Conservation (phyloP, 805 yeast species). For the Sungouiozyma intestinalis region DNA sequence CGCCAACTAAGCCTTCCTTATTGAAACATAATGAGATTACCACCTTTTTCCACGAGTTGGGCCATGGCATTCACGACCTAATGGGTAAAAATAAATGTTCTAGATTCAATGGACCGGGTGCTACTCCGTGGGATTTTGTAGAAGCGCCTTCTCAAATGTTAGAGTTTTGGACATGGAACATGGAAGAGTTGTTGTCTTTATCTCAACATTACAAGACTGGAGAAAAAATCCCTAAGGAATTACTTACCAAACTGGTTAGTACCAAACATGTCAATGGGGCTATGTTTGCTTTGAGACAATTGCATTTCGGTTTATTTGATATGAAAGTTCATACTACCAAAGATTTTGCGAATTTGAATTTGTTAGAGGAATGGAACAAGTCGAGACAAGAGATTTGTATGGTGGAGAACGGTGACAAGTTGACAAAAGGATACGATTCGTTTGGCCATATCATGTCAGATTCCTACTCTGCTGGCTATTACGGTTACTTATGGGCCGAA, state of each 20-base stretch:
- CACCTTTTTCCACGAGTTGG: slow-evolving; percentile 82
- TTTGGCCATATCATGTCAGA: slow-evolving; percentile 74
- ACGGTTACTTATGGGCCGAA: slow-evolving; percentile 78
- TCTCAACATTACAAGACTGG: slow-evolving; percentile 60
- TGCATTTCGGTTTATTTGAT: slow-evolving; percentile 72
- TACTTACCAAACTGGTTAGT: slow-evolving; percentile 46
- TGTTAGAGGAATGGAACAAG: slow-evolving; percentile 52
- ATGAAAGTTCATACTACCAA: slow-evolving; percentile 54
- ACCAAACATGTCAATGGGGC: slow-evolving; percentile 75
- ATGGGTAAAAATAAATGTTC: slow-evolving; percentile 56
- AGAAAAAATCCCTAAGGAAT: slow-evolving; percentile 44
- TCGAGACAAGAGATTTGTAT: slow-evolving; percentile 53
- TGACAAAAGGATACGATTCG: slow-evolving; percentile 60
- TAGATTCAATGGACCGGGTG: slow-evolving; percentile 62
- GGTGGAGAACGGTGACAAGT: slow-evolving; percentile 42
- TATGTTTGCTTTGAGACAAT: slow-evolving; percentile 58
- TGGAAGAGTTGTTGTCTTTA: slow-evolving; percentile 43
- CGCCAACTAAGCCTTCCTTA: slow-evolving; percentile 57
- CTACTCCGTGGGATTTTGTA: slow-evolving; percentile 76
- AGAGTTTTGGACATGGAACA: slow-evolving; percentile 83
- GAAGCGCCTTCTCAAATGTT: slow-evolving; percentile 88
- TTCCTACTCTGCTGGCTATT: slow-evolving; percentile 79
- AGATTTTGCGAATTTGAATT: slow-evolving; percentile 37
- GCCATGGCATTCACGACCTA: slow-evolving; percentile 78
- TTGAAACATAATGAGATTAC: slow-evolving; percentile 69